Evolutionary conservation across 2,329 filamentous ascomycete species (phyloP), one percentile per base, ranked within the genome.

Genomic region (Pestalotiopsis sp.): DNA sequence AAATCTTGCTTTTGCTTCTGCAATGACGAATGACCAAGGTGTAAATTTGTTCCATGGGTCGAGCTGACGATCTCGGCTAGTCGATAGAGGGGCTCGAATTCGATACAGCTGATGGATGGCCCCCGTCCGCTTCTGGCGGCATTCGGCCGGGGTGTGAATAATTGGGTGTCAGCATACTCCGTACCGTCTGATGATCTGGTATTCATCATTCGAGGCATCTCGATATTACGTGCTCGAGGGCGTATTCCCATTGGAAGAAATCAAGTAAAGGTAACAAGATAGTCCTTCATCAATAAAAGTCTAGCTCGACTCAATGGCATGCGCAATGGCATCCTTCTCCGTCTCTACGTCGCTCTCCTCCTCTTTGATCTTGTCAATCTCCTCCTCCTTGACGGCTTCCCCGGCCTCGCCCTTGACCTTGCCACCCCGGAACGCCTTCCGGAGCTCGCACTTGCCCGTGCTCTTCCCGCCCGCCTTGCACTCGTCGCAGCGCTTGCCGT

Each of bases 391-490:
- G 5, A 68, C 41, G 3, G 66, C 64, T 27, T 69, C 68, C 11
- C 65, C 64, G 7, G 58, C 69, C 23, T 69, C 68, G 7, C 65
- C 71, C 27, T 68, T 68, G 38, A 62, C 62, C 38, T 65, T 71
- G 2, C 45, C 74, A 61, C 74, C 70, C 0, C 71, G 73, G 31
- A 84, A 84, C 7, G 79, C 81, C 72, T 72, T 82, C 59, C 83
- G 74, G 66, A 85, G 67, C 74, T 80, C 80, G 68, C 84, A 85
- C 39, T 76, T 78, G 0, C 83, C 81, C 2, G 72, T 13, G 23
- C 66, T 79, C 77, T 78, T 82, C 20, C 82, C 83, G 0, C 83
- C 82, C 0, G 84, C 84, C 70, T 75, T 80, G 71, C 85, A 87
- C 72, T 84, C 83, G 0, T 71, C 75, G 64, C 85, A 87, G 0